A percentile compares a stretch with the other conserved stretches of the same genome.
Evolutionary conservation across 83 land plant species (phyloP).

Genomic region (Picea engelmannii): DNA sequence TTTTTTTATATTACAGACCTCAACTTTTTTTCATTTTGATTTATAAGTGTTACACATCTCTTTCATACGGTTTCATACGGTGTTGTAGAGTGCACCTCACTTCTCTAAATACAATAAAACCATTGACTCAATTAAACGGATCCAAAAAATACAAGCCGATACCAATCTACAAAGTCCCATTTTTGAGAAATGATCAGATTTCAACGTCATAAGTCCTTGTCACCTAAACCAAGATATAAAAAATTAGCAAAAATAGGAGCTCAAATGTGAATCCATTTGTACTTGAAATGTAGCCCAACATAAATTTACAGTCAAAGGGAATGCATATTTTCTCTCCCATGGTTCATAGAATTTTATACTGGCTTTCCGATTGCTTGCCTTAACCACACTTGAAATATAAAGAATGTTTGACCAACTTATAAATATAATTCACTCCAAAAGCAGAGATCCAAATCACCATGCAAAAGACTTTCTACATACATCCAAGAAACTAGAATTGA

Average conservation of each 20-base stretch:
- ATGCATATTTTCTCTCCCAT: neutral
- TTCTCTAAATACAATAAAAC: constrained; percentile 6
- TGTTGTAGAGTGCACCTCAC: too few species aligned
- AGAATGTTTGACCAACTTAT: too few species aligned
- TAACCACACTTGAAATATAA: neutral
- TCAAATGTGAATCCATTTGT: neutral
- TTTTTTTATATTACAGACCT: too few species aligned
- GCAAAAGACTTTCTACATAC: neutral
- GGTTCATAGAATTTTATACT: neutral
- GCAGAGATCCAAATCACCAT: too few species aligned
- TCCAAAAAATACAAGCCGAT: constrained; percentile 56
- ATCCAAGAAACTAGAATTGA: neutral
- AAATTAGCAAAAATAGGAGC: neutral
- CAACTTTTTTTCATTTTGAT: too few species aligned
- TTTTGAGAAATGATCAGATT: too few species aligned
- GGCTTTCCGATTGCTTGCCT: neutral
- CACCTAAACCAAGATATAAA: neutral
- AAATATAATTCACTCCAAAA: too few species aligned
- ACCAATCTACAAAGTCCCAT: constrained; percentile 45
- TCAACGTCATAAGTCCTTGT: neutral
- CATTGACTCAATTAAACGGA: constrained; percentile 65
- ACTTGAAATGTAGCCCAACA: neutral
- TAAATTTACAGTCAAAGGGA: constrained; percentile 7
- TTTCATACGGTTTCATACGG: too few species aligned
- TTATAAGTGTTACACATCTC: too few species aligned